Evolutionary conservation across 805 yeast species (phyloP).

Genomic region (Lachancea cidri): DNA sequence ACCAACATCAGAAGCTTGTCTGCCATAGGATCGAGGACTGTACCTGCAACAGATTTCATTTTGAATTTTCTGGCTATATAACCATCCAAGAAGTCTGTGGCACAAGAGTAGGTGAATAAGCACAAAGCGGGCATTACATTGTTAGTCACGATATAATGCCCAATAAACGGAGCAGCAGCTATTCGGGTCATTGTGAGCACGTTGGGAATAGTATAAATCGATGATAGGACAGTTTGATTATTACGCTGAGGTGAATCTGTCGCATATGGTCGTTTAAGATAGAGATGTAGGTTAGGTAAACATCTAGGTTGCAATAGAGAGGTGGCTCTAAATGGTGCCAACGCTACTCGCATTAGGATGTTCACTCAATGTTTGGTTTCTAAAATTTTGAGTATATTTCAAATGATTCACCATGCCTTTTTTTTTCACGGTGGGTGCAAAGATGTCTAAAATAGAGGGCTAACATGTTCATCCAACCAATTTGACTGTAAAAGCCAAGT

Average conservation of each 20-base stretch:
- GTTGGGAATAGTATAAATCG: constrained; percentile 82
- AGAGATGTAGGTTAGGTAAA: background rate
- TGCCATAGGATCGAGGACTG: constrained; percentile 91
- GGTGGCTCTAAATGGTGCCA: background rate
- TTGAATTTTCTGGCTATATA: constrained; percentile 78
- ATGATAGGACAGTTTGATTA: constrained; percentile 15
- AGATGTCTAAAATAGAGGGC: background rate
- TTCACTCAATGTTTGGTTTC: too few species aligned
- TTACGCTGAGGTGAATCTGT: background rate
- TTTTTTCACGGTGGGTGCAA: background rate
- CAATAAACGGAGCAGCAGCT: constrained; percentile 78
- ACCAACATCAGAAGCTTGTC: constrained; percentile 88
- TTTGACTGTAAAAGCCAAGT: background rate
- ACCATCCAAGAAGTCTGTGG: constrained; percentile 92
- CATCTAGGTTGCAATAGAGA: background rate
- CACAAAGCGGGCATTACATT: constrained; percentile 61
- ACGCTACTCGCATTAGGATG: background rate
- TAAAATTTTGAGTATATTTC: background rate
- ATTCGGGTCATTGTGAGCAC: constrained; percentile 75
- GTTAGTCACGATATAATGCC: constrained; percentile 65
- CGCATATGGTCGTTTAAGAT: background rate
- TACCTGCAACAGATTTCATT: constrained; percentile 76
- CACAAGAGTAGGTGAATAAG: constrained; percentile 75
- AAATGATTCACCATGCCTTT: too few species aligned
- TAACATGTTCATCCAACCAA: background rate